A percentile compares a stretch with the other conserved stretches of the same genome.
phyloP scores from a whole-genome alignment of 352 stramenopile species.

The Globisporangium polare region DNA sequence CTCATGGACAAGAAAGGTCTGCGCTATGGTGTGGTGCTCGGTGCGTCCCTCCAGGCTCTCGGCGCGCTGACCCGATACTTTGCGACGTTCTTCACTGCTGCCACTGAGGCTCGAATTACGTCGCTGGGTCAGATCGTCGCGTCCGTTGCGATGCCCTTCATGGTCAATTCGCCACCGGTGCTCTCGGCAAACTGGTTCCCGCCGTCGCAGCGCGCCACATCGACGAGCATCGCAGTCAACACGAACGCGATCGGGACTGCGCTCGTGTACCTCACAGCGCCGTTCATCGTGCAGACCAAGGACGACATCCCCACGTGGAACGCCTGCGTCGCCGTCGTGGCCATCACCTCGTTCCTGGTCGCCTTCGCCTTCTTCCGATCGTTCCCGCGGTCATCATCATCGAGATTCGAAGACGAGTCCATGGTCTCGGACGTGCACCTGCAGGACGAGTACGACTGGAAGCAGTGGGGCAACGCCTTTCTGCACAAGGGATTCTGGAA shows the following conservation, averaged over 20 bases:
- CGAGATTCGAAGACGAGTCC: constrained; percentile 26
- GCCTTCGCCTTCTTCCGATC: constrained; percentile 35
- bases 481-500: constrained; percentile 54
- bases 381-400: constrained; percentile 25
- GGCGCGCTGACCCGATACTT: constrained; percentile 48
- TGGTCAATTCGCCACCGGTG: constrained; percentile 74
- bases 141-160: constrained; percentile 69
- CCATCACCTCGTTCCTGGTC: constrained; percentile 18
- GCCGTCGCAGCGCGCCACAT: constrained; percentile 48
- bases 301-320: constrained; percentile 39
- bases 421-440: constrained; percentile 50
- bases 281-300: constrained; percentile 34
- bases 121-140: constrained; percentile 56
- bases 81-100: constrained; percentile 22
- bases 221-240: constrained; percentile 68
- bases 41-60: constrained; percentile 45
- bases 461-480: constrained; percentile 61
- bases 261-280: constrained; percentile 45
- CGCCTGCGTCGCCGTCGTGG: constrained; percentile 30
- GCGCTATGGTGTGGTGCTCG: constrained; percentile 56
- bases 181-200: constrained; percentile 72
- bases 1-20: constrained; percentile 79
- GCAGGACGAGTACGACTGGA: constrained; percentile 61
- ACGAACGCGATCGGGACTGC: constrained; percentile 66
- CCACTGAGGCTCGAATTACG: constrained; percentile 31